Conservation (phyloP, 495 filamentous ascomycete genomes). For the Aspergillus cristatus region DNA sequence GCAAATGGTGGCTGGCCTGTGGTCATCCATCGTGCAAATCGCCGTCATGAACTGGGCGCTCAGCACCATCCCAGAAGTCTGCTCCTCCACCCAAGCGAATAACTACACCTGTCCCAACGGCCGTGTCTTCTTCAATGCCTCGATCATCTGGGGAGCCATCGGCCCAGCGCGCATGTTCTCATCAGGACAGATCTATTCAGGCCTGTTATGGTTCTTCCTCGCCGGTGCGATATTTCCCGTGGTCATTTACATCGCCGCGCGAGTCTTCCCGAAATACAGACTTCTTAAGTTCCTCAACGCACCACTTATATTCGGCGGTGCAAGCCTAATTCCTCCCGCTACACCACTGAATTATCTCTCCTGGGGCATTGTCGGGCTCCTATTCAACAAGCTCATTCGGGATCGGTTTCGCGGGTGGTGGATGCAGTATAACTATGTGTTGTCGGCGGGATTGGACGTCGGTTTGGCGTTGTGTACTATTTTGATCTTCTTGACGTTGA, state of each 20-base stretch:
- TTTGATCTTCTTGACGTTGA: slow-evolving; percentile 61
- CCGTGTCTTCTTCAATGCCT: slow-evolving; percentile 50
- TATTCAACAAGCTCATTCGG: slow-evolving; percentile 59
- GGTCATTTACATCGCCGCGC: slow-evolving; percentile 35
- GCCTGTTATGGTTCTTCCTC: slow-evolving; percentile 43
- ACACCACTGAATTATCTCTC: slow-evolving; percentile 46
- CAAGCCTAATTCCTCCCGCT: slow-evolving; percentile 39
- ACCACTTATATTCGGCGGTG: slow-evolving; percentile 40
- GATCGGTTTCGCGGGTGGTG: slow-evolving; percentile 60
- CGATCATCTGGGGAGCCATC: slow-evolving; percentile 48
- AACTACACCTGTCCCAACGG: slow-evolving; percentile 54
- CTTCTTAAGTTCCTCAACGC: slow-evolving; percentile 35
- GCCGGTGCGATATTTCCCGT: slow-evolving; percentile 39
- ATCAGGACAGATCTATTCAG: slow-evolving; percentile 23
- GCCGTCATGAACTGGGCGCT: slow-evolving; percentile 53
- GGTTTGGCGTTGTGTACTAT: slow-evolving; percentile 58
- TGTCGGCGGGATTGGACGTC: slow-evolving; percentile 61
- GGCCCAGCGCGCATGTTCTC: slow-evolving; percentile 45
- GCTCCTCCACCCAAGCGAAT: slow-evolving; percentile 37
- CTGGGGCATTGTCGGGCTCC: slow-evolving; percentile 58
- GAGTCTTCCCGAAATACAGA: slow-evolving; percentile 28
- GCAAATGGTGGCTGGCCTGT: slow-evolving; percentile 46
- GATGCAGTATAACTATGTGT: slow-evolving; percentile 72
- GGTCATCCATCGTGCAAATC: slow-evolving; percentile 51
- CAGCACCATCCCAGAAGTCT: slow-evolving; percentile 45